Evolutionary conservation across 805 yeast genomes (phyloP), one percentile per base, ranked within the genome.

Genomic region (Tetrapisispora nanseiensis): DNA sequence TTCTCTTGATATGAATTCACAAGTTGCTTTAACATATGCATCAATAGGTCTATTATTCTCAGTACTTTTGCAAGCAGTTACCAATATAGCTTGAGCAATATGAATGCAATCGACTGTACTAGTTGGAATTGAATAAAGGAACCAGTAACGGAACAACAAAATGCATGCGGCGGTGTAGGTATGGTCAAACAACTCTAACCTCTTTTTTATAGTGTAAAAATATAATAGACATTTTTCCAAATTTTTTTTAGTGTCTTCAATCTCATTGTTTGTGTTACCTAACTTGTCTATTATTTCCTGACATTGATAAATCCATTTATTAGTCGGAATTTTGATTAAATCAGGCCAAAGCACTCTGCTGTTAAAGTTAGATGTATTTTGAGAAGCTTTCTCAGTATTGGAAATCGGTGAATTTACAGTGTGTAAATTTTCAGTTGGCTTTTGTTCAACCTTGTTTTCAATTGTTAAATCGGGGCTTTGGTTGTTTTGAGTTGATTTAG

Each of bases 21-120:
- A 49, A 1, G 65, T 60, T 3, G 60, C 56, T 39, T 60, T 60
- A 2, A 61, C 59, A 43, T 59, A 62, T 7, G 56, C 59, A 34
- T 60, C 62, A 1, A 57, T 56, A 3, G 65, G 65, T 41, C 67
- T 55, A 46, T 61, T 62, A 37, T 62, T 62, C 45, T 62, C 67
- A 48, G 59, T 53, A 7, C 57, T 47, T 46, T 62, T 62, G 42
- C 67, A 61, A 3, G 65, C 62, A 3, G 66, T 62, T 8, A 61
- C 65, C n/a, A 62, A 37, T 16, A 61, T 51, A 1, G 62, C 59
- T 41, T 60, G 62, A 3, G 66, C 51, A 10, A 62, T 43, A 39
- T 57, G 58, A 15, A 59, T 54, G 34, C 65, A 59, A 11, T 59
- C 60, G 3, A 54, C 46, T 4, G 55, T 30, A n/a, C 49, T 49